Evolutionary conservation across 129 eudicot genomes (phyloP).

Genomic region (Sambucus nigra): DNA sequence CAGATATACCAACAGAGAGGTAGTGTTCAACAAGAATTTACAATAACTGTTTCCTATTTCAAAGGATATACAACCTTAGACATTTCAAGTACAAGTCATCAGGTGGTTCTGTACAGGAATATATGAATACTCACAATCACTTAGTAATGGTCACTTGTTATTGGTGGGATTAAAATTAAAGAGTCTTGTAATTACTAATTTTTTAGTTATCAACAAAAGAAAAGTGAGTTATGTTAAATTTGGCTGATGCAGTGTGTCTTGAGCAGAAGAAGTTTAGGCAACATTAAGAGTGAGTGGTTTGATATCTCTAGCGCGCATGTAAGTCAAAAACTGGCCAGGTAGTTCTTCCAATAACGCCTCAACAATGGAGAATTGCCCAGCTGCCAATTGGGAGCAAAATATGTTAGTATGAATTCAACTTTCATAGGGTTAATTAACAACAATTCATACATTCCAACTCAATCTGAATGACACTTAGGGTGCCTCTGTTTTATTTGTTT

Average conservation of each 20-base stretch:
- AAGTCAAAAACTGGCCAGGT: constrained; percentile 81
- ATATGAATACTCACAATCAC: too few relatives aligned
- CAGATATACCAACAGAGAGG: too few relatives aligned
- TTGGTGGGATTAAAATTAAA: background rate
- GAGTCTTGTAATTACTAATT: background rate
- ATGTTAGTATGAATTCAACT: background rate
- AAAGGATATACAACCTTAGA: background rate
- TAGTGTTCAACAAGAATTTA: background rate
- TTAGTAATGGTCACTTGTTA: too few relatives aligned
- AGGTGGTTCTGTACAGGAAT: too few relatives aligned
- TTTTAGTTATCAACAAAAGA: background rate
- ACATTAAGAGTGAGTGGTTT: constrained; percentile 27
- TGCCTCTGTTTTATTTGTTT: too few relatives aligned
- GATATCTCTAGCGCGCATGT: constrained; percentile 77
- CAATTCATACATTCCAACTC: background rate
- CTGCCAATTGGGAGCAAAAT: constrained; percentile 22
- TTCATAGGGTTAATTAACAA: background rate
- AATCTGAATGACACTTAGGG: background rate
- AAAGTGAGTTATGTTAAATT: background rate
- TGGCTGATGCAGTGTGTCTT: constrained; percentile 1
- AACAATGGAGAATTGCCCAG: constrained; percentile 60
- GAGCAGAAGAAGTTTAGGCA: background rate
- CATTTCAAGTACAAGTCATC: too few relatives aligned
- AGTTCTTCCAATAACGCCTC: constrained; percentile 79
- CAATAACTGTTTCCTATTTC: background rate